Conservation (phyloP, 2,329 filamentous ascomycete genomes). For the Hypomyces rosellus region DNA sequence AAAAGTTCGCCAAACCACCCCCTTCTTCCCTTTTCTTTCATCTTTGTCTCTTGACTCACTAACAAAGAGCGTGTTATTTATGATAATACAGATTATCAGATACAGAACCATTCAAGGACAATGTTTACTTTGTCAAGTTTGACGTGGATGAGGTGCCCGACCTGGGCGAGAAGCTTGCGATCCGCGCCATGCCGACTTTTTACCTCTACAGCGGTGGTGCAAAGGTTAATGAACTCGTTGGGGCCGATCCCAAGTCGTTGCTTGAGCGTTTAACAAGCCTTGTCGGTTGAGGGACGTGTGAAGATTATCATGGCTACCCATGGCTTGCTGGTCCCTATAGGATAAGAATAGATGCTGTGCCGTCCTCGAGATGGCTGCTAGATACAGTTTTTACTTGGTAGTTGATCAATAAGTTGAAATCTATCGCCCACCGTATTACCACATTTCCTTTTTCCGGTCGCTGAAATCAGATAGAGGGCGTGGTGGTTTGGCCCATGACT, state of each 20-base stretch:
- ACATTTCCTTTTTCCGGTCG: too few relatives aligned
- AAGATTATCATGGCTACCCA: too few relatives aligned
- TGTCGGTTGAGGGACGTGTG: too few relatives aligned
- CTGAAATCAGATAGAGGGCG: too few relatives aligned
- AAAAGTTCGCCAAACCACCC: slow-evolving; percentile 21
- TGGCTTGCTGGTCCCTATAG: too few relatives aligned
- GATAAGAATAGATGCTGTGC: too few relatives aligned
- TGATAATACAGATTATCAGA: slow-evolving; percentile 19
- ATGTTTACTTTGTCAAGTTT: slow-evolving; percentile 75
- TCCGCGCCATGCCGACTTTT: slow-evolving; percentile 92
- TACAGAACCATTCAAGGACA: slow-evolving; percentile 42
- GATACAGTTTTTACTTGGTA: too few relatives aligned
- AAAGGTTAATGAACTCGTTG: slow-evolving; percentile 66
- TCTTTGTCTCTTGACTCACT: neutral
- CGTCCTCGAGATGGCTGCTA: too few relatives aligned
- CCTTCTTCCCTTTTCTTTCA: neutral
- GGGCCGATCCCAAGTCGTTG: slow-evolving; percentile 70
- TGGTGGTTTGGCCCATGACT: too few relatives aligned
- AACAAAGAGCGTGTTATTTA: neutral
- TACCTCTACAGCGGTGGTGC: slow-evolving; percentile 58
- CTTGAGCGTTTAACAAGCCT: too few relatives aligned
- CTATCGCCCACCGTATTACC: too few relatives aligned
- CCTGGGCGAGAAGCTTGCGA: slow-evolving; percentile 66
- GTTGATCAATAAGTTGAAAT: too few relatives aligned
- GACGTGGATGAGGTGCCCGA: slow-evolving; percentile 78